Evolutionary conservation across 2,329 filamentous ascomycete species (phyloP).

Genomic region (Ophiostoma ulmi): DNA sequence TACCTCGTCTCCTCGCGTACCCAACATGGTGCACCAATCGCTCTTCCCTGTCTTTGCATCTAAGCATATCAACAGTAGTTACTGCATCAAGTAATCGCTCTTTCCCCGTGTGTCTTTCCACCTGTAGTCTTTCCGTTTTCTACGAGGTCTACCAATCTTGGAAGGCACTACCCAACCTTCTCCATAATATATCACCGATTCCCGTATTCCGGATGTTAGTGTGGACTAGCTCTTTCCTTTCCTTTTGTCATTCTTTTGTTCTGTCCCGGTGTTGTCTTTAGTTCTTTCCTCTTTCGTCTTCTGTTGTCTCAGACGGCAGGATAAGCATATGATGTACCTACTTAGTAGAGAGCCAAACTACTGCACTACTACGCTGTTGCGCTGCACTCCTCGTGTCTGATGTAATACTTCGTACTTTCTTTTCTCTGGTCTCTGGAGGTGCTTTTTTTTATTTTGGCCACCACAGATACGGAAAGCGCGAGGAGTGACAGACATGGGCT

Average conservation of each 20-base stretch:
- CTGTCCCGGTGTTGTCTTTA: slow-evolving; percentile 8
- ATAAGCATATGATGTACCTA: background rate
- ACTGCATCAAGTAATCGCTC: background rate
- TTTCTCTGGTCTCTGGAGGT: background rate
- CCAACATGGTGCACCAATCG: background rate
- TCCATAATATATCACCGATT: slow-evolving; percentile 20
- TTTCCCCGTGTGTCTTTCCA: background rate
- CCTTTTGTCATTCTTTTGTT: background rate
- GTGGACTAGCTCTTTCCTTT: background rate
- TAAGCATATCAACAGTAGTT: background rate
- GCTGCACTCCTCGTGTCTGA: background rate
- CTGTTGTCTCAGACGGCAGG: background rate
- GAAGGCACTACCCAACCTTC: slow-evolving; percentile 14
- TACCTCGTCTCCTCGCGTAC: background rate
- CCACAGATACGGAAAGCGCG: slow-evolving; percentile 2
- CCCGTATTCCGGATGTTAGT: slow-evolving; percentile 18
- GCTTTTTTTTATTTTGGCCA: background rate
- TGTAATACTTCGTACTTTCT: background rate
- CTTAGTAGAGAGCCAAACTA: background rate
- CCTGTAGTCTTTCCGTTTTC: background rate
- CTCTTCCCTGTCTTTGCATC: background rate
- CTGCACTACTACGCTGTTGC: too few relatives aligned
- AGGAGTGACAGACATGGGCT: background rate
- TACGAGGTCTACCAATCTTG: background rate
- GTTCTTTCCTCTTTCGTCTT: background rate